Conservation (phyloP, 495 filamentous ascomycete genomes). For the Podospora fimiseda region DNA sequence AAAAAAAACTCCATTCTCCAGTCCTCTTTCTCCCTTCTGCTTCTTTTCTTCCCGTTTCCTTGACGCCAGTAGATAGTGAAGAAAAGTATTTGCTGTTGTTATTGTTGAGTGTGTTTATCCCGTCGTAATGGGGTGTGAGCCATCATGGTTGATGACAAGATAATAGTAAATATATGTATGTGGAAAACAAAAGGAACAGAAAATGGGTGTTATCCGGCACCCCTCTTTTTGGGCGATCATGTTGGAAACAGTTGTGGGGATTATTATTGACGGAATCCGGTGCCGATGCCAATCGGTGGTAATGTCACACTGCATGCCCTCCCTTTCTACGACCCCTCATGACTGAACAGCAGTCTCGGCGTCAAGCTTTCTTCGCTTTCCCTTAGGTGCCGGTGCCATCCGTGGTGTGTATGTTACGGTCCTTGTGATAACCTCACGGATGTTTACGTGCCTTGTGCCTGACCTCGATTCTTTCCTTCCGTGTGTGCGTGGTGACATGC, state of each 20-base stretch:
- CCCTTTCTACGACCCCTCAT: slow-evolving; percentile 8
- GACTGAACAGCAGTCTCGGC: slow-evolving; percentile 30
- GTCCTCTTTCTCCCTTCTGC: not conserved
- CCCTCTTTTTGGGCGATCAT: not conserved
- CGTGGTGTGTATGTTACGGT: slow-evolving; percentile 68
- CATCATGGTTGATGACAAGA: not conserved
- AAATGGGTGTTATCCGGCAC: not conserved
- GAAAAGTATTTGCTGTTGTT: not conserved
- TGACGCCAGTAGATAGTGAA: not conserved
- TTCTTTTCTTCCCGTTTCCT: not conserved
- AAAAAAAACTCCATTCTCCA: not conserved
- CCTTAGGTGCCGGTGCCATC: slow-evolving; percentile 67
- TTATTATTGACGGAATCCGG: not conserved
- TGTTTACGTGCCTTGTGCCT: slow-evolving; percentile 41
- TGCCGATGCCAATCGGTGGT: not conserved
- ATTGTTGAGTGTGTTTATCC: not conserved
- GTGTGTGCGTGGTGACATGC: slow-evolving; percentile 10
- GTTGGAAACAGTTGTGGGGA: not conserved
- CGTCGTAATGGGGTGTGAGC: not conserved
- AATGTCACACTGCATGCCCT: not conserved
- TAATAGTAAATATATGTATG: not conserved
- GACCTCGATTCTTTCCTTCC: slow-evolving; percentile 40
- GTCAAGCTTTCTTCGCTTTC: slow-evolving; percentile 67
- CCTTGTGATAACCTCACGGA: slow-evolving; percentile 66
- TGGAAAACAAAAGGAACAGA: not conserved